Conservation (phyloP, 768 basidiomycete species). For the Coprinellus aureogranulatus region DNA sequence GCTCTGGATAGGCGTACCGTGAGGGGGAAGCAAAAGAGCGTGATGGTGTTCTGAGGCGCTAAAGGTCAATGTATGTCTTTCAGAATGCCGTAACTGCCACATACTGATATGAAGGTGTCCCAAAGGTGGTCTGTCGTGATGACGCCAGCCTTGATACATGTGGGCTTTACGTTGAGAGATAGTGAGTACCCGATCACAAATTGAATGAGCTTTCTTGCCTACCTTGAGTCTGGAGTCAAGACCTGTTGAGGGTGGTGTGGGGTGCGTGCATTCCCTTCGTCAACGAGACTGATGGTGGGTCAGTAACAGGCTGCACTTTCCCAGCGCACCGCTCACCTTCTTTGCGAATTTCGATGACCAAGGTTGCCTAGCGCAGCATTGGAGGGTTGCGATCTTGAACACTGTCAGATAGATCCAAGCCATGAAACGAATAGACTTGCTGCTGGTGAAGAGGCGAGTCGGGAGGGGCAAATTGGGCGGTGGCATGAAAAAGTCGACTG, state of each 20-base stretch:
- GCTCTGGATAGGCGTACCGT: neutral
- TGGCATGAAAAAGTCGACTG: conserved; percentile 9
- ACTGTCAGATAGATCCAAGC: neutral
- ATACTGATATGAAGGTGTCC: conserved; percentile 9
- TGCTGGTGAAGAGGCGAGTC: conserved; percentile 14
- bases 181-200: neutral
- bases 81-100: neutral
- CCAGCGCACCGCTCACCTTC: conserved; percentile 12
- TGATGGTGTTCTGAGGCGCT: neutral
- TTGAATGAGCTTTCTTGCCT: conserved; percentile 5
- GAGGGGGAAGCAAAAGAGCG: conserved; percentile 1
- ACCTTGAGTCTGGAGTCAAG: conserved; percentile 50
- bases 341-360: conserved; percentile 15
- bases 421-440: neutral
- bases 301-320: conserved; percentile 7
- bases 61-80: neutral
- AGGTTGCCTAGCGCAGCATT: conserved; percentile 10
- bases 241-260: conserved; percentile 31
- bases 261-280: conserved; percentile 18
- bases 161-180: conserved; percentile 13
- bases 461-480: conserved; percentile 8
- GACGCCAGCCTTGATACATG: conserved; percentile 18
- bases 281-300: conserved; percentile 7
- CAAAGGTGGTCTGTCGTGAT: conserved; percentile 11
- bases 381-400: conserved; percentile 15